Conservation (phyloP, 73 alveolate genomes). For the Urostyla sp. region DNA sequence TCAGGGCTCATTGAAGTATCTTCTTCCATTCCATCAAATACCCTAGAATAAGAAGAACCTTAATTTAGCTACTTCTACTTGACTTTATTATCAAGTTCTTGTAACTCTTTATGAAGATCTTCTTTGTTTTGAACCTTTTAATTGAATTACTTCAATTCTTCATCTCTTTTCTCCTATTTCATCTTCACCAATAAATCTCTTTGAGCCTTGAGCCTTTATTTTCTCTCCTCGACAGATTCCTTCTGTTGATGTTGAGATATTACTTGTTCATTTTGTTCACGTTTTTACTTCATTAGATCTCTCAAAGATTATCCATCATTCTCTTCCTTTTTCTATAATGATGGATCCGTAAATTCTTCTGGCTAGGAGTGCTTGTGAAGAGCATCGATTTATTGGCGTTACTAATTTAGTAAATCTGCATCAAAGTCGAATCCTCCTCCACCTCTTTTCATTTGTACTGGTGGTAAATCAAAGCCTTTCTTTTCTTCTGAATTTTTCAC, state of each 20-base stretch:
- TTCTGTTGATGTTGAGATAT: neutral
- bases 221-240: constrained; percentile 39
- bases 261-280: neutral
- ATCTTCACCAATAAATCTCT: constrained; percentile 21
- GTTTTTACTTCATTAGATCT: constrained; percentile 7
- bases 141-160: constrained; percentile 49
- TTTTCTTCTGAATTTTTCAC: neutral
- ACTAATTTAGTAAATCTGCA: neutral
- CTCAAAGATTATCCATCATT: constrained; percentile 17
- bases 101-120: constrained; percentile 48
- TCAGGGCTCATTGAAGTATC: neutral
- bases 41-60: neutral
- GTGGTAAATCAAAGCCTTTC: constrained; percentile 23
- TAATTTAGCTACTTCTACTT: constrained; percentile 8
- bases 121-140: constrained; percentile 20
- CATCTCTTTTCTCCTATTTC: constrained; percentile 40
- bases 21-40: constrained; percentile 12
- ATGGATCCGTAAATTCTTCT: constrained; percentile 9
- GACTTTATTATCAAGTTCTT: constrained; percentile 31
- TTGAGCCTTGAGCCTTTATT: constrained; percentile 21
- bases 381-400: neutral
- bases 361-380: neutral
- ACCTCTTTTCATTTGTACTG: constrained; percentile 40
- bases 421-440: constrained; percentile 13
- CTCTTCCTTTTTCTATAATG: too few species aligned